These are phyloP conservation scores for Chimonanthus salicifolius DNA, from an alignment of 164 flowering plant genomes.

Conservation along the genomic window DNA sequence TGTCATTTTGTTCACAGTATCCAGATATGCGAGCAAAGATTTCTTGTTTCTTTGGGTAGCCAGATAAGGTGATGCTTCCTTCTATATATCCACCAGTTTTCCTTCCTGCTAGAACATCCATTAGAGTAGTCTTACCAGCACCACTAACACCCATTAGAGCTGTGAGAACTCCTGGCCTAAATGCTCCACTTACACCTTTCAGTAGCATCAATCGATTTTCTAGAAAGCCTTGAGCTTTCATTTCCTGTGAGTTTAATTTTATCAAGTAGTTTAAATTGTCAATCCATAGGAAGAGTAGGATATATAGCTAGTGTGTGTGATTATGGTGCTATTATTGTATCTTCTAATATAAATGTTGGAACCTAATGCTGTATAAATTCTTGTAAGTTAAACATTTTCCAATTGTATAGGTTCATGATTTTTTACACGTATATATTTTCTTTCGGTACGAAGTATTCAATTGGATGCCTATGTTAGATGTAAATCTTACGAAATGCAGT, in stretches of 20 bases:
- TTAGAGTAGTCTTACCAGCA: conserved; percentile 66
- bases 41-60: conserved; percentile 31
- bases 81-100: conserved; percentile 54
- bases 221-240: conserved; percentile 28
- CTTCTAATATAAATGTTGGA: not conserved
- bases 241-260: conserved; percentile 3
- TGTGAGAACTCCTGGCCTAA: conserved; percentile 13
- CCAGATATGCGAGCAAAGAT: conserved; percentile 36
- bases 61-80: conserved; percentile 16
- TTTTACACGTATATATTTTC: not conserved
- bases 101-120: conserved; percentile 83
- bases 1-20: conserved; percentile 43
- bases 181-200: conserved; percentile 10
- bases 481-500: not conserved
- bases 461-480: not conserved
- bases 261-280: not conserved
- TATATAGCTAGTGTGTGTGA: too few species aligned
- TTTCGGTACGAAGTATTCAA: not conserved
- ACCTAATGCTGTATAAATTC: too few species aligned
- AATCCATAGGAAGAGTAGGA: not conserved
- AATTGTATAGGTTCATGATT: not conserved
- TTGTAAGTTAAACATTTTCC: not conserved
- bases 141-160: conserved; percentile 14
- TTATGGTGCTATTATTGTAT: not conserved
- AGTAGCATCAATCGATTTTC: conserved; percentile 20